Percentiles rank a stretch among this genome's conserved stretches.
Evolutionary conservation across 257 asterid species (phyloP).

Genomic region (Cynanchum wilfordii): DNA sequence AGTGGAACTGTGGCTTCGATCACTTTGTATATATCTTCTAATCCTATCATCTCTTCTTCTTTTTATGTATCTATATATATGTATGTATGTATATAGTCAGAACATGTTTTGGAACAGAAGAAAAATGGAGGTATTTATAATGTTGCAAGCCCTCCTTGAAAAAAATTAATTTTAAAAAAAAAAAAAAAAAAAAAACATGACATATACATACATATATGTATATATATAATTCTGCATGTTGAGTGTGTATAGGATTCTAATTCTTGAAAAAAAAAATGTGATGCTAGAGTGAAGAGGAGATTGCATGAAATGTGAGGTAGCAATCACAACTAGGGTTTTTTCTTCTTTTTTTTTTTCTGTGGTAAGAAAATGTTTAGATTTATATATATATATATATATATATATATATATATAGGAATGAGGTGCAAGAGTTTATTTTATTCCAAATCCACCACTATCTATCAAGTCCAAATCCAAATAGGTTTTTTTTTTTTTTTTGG

Average conservation of each 20-base stretch:
- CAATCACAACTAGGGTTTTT: neutral
- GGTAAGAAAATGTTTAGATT: constrained; percentile 14
- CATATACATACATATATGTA: neutral
- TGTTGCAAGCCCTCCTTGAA: neutral
- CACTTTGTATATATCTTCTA: constrained; percentile 57
- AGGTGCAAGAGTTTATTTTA: constrained; percentile 10
- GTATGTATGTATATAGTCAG: too few species aligned
- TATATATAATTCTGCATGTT: neutral
- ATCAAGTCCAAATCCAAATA: neutral
- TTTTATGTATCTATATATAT: too few species aligned
- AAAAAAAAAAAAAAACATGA: too few species aligned
- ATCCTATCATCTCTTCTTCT: constrained; percentile 40
- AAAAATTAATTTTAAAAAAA: too few species aligned
- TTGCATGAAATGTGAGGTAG: neutral
- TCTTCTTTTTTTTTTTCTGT: neutral
- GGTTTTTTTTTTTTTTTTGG: neutral
- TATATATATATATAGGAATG: constrained; percentile 14
- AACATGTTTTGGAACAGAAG: neutral
- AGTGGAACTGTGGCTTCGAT: constrained; percentile 48
- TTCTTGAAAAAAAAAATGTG: constrained; percentile 3
- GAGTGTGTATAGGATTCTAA: constrained; percentile 17
- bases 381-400: too few species aligned
- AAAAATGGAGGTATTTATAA: constrained; percentile 7
- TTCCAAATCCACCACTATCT: constrained; percentile 4
- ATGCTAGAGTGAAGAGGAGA: neutral